These are phyloP conservation scores for Blastobotrys terrestris DNA, from an alignment of 805 yeast species.

Conservation along the genomic window DNA sequence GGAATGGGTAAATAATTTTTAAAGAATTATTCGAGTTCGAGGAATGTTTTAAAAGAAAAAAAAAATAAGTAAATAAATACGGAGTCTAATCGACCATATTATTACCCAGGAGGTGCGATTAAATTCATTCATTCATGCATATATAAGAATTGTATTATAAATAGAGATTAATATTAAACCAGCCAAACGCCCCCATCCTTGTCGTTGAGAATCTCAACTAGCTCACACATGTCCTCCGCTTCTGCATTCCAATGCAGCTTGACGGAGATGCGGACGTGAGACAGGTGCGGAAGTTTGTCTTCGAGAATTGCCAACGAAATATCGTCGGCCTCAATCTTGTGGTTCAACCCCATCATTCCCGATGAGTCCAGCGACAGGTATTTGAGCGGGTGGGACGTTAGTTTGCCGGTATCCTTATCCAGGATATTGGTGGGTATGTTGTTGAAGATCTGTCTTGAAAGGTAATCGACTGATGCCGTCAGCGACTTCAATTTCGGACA, in stretches of 20 bases:
- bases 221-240: conserved; percentile 53
- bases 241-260: conserved; percentile 73
- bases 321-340: conserved; percentile 83
- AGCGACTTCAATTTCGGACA: conserved; percentile 68
- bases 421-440: conserved; percentile 22
- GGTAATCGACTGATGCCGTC: conserved; percentile 74
- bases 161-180: background rate
- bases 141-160: too few relatives aligned
- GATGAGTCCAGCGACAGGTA: conserved; percentile 71
- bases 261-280: conserved; percentile 59
- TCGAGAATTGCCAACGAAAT: conserved; percentile 79
- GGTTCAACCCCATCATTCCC: conserved; percentile 75
- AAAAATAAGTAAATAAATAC: background rate
- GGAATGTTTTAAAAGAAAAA: too few relatives aligned
- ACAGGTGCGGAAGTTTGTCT: conserved; percentile 62
- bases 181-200: conserved; percentile 55
- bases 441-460: conserved; percentile 41
- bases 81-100: background rate
- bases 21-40: too few relatives aligned
- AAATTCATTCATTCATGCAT: background rate
- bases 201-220: conserved; percentile 65
- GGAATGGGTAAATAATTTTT: too few relatives aligned
- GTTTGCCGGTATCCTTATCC: conserved; percentile 24
- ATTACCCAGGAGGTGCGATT: background rate
- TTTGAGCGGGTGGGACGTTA: conserved; percentile 45